Evolutionary conservation across 1,139 yeast genomes (phyloP).

Genomic region (Yamadazyma membranifaciens): DNA sequence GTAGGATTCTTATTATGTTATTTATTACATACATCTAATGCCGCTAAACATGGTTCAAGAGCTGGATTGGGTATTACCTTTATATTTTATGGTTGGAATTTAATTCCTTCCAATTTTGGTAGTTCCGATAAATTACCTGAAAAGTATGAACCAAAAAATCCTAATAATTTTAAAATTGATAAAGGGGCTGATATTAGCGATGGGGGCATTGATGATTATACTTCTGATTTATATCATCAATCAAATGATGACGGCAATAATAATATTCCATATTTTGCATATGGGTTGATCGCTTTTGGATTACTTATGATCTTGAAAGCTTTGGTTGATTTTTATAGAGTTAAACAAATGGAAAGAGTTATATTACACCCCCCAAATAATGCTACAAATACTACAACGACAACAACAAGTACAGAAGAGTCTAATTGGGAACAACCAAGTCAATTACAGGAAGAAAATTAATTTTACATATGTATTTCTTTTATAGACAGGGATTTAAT

Average conservation of each 20-base stretch:
- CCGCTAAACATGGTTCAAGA: conserved; percentile 93
- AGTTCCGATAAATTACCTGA: conserved; percentile 34
- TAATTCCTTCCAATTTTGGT: conserved; percentile 63
- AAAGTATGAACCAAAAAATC: conserved; percentile 53
- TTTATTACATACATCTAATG: conserved; percentile 91
- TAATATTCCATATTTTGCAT: conserved; percentile 49
- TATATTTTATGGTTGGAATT: conserved; percentile 69
- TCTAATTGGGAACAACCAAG: conserved; percentile 5
- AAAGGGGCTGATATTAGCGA: conserved; percentile 30
- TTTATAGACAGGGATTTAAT: conserved; percentile 1
- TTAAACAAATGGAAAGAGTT: conserved; percentile 70
- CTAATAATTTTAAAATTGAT: conserved; percentile 54
- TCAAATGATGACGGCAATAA: conserved; percentile 13
- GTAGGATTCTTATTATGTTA: conserved; percentile 92
- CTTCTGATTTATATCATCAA: conserved; percentile 30
- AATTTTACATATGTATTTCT: background rate
- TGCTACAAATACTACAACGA: conserved; percentile 1
- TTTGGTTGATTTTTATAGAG: conserved; percentile 66
- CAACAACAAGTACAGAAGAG: conserved; percentile 1
- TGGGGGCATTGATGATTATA: conserved; percentile 49
- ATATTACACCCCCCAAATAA: conserved; percentile 47
- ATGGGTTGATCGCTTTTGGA: conserved; percentile 67
- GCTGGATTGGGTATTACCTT: conserved; percentile 90
- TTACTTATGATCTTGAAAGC: conserved; percentile 64
- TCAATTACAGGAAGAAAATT: background rate